phyloP scores from a whole-genome alignment of 2,329 filamentous ascomycete species.

The Zasmidium citrigriseum region DNA sequence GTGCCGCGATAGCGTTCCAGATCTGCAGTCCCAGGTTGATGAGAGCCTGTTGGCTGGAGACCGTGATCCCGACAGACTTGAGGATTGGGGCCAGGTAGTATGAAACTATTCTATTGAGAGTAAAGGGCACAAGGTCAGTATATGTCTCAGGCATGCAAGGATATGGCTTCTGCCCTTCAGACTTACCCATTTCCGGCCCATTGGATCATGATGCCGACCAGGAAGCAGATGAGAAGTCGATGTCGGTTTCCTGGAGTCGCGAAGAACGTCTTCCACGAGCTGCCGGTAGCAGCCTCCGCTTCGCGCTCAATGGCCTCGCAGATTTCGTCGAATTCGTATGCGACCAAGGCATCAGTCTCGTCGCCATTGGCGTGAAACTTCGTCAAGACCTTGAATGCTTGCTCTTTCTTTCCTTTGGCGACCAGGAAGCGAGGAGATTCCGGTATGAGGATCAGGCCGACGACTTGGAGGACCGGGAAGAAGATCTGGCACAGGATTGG shows the following conservation, averaged over 20 bases:
- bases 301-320: conserved; percentile 27
- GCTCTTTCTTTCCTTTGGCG: conserved; percentile 43
- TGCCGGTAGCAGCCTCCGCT: conserved; percentile 49
- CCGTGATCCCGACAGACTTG: conserved; percentile 17
- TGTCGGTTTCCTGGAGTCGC: conserved; percentile 31
- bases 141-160: too few species aligned
- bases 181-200: conserved; percentile 42
- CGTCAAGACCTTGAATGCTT: conserved; percentile 59
- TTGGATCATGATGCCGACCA: conserved; percentile 38
- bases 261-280: conserved; percentile 27
- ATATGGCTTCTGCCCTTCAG: too few species aligned
- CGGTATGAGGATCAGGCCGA: conserved; percentile 21
- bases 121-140: too few species aligned
- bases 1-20: conserved; percentile 17
- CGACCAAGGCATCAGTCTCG: conserved; percentile 59
- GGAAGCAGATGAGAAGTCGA: conserved; percentile 29
- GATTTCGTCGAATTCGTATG: conserved; percentile 68
- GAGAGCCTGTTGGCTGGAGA: conserved; percentile 42
- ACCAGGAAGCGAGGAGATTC: conserved; percentile 28
- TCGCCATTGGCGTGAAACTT: conserved; percentile 67
- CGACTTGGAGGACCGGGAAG: conserved; percentile 21
- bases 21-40: conserved; percentile 19
- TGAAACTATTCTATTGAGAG: conserved; percentile 14
- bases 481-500: conserved; percentile 23
- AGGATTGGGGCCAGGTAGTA: conserved; percentile 20